Percentiles rank a stretch among this genome's conserved stretches.
Conservation (phyloP, 495 filamentous ascomycete species). For the Penicillium subrubescens region DNA sequence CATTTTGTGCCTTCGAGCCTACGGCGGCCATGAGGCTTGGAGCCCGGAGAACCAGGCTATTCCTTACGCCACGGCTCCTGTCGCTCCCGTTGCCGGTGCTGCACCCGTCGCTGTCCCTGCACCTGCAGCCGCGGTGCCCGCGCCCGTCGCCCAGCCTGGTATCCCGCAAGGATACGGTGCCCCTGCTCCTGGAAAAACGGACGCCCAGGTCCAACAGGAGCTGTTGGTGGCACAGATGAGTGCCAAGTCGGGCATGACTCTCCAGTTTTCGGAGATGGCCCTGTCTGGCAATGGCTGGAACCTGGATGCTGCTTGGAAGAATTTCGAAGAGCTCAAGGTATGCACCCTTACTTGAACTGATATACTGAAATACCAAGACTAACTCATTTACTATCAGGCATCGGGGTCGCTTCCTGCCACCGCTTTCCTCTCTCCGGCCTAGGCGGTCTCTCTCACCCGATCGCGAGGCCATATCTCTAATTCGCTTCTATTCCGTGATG, state of each 20-base stretch:
- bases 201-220: slow-evolving; percentile 56
- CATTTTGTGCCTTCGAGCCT: slow-evolving; percentile 69
- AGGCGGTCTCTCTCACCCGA: background rate
- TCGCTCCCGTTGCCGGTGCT: slow-evolving; percentile 16
- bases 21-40: slow-evolving; percentile 64
- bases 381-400: slow-evolving; percentile 30
- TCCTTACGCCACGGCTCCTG: slow-evolving; percentile 18
- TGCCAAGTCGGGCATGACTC: slow-evolving; percentile 69
- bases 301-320: slow-evolving; percentile 63
- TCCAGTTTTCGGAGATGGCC: slow-evolving; percentile 71
- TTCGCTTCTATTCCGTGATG: slow-evolving; percentile 4
- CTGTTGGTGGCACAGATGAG: slow-evolving; percentile 66
- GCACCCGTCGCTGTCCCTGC: slow-evolving; percentile 10
- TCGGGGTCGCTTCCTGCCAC: slow-evolving; percentile 43
- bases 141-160: slow-evolving; percentile 22
- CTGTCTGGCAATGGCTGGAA: slow-evolving; percentile 73
- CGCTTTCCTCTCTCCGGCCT: slow-evolving; percentile 38
- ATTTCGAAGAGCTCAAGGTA: slow-evolving; percentile 63
- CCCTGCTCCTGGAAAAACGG: slow-evolving; percentile 41
- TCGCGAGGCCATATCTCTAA: background rate
- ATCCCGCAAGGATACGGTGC: slow-evolving; percentile 45
- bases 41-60: slow-evolving; percentile 45
- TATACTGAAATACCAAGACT: slow-evolving; percentile 6
- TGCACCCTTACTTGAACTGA: slow-evolving; percentile 1
- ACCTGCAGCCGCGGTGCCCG: slow-evolving; percentile 4